Base-by-base conservation (phyloP, 163 green algal genomes). In the Coccomyxa subellipsoidea region DNA sequence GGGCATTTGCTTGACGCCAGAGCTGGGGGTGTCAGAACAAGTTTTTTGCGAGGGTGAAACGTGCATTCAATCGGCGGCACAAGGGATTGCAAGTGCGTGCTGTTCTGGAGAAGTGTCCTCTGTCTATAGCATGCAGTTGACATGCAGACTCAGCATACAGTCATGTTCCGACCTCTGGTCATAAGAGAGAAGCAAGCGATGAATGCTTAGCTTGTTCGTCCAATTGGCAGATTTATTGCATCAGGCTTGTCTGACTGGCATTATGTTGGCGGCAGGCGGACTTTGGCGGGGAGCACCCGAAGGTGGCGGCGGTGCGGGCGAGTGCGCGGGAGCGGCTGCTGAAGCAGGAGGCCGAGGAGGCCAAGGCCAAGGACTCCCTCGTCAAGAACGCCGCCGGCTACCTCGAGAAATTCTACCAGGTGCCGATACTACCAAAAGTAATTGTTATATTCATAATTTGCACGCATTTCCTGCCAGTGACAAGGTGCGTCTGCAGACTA, bases 371-470 rank as follows among this genome's bases (percentile, higher is more conserved):
- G 78, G 36, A 83, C 25, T 83, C 88, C 59, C 77, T 84, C 0
- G 82, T 88, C 23, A 40, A 86, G 38, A 89, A 88, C 59, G 76
- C 88, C 25, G 69, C 76, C 21, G 73, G 35, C 79, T 90, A 86
- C 80, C 80, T 91, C 25, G 83, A 89, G 38, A 37, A 80, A 32
- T 91, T 91, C 69, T 91, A 91, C 40, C 71, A 89, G 83, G 86
- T 54, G 4, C 37, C 2, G 76, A 1, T 25, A 1, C 4, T 32
- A 1, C 3, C 76, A 70, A 37, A 2, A 32, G 76, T 66, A 53
- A 31, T 29, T 40, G 34, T 23, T 35, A 12, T 36, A 12, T 15
- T 15, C 27, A 15, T 76, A 23, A 23, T 32, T 35, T 12, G 15
- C 15, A 76, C 69, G 23, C 15, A 35, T 35, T 23, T 76, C 15